Conservation (phyloP, 176 grass and related monocot species). For the Cenchrus purpureus region DNA sequence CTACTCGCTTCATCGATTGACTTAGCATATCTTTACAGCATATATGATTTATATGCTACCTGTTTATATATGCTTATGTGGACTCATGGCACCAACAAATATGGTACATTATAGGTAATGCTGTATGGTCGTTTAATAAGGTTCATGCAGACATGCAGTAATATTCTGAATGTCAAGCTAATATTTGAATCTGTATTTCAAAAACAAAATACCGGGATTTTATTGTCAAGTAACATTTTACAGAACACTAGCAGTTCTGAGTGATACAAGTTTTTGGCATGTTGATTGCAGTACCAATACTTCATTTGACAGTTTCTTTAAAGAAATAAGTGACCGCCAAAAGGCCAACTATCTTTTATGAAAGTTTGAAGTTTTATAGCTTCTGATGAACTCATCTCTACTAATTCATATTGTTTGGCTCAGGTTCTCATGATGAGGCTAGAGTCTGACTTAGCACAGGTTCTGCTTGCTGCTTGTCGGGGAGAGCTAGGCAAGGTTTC, state of each 20-base stretch:
- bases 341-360: background rate
- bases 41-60: background rate
- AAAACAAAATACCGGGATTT: background rate
- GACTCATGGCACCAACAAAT: background rate
- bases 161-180: background rate
- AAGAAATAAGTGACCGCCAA: background rate
- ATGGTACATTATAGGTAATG: background rate
- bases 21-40: background rate
- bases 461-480: slow-evolving; percentile 71
- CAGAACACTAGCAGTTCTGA: background rate
- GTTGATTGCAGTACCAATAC: background rate
- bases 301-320: background rate
- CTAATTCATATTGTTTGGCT: slow-evolving; percentile 2
- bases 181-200: background rate
- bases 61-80: background rate
- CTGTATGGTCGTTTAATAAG: background rate
- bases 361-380: background rate
- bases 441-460: slow-evolving; percentile 73
- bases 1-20: background rate
- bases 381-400: background rate
- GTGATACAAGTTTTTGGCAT: background rate
- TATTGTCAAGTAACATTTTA: background rate
- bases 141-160: background rate
- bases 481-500: slow-evolving; percentile 61
- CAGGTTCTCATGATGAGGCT: slow-evolving; percentile 91